Percentiles rank a stretch among this genome's conserved stretches.
Evolutionary conservation across 345 rosid genomes (phyloP).

Genomic region (Erucastrum elatum): DNA sequence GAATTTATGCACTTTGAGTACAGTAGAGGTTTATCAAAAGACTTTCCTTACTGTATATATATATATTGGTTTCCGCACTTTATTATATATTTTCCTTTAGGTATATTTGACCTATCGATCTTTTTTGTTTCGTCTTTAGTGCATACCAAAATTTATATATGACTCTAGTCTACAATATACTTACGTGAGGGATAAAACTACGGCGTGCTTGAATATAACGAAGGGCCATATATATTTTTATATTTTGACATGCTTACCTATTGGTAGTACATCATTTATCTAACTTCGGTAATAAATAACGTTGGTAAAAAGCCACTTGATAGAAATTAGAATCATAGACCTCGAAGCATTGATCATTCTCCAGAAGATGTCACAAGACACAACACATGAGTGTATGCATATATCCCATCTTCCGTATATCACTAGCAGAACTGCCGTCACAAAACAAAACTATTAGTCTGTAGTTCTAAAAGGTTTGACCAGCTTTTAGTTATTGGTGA

Average conservation of each 20-base stretch:
- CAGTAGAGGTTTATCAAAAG: constrained; percentile 25
- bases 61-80: not conserved
- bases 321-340: not conserved
- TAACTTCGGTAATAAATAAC: not conserved
- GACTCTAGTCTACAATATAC: not conserved
- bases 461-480: not conserved
- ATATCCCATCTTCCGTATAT: not conserved
- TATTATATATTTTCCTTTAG: not conserved
- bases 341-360: not conserved
- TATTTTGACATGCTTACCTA: not conserved
- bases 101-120: not conserved
- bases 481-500: not conserved
- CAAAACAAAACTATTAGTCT: not conserved
- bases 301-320: not conserved
- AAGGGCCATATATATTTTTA: not conserved
- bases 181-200: not conserved
- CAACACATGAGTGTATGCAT: not conserved
- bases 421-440: too few species aligned
- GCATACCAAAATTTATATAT: not conserved
- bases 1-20: constrained; percentile 32
- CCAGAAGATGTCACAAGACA: not conserved
- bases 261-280: not conserved
- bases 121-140: not conserved
- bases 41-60: constrained; percentile 9
- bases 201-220: not conserved